Evolutionary conservation across 768 basidiomycete genomes (phyloP), one percentile per base, ranked within the genome.

Genomic region (Lentinula sp.): DNA sequence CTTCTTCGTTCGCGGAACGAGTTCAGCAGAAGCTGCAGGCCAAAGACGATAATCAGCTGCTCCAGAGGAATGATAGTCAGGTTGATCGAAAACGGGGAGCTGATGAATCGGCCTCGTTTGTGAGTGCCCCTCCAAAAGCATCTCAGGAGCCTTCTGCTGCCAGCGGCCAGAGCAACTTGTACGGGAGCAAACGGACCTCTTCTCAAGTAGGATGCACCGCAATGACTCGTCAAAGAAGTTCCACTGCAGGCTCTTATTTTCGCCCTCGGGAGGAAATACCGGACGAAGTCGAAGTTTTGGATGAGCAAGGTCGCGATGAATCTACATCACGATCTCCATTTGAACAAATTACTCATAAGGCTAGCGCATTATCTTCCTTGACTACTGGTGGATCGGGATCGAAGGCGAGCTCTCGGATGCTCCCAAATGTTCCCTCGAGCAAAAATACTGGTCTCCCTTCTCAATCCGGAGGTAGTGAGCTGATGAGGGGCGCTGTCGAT

Each of bases 1-100:
- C 70, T 18, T 74, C 78, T 18, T 74, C 75, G 4, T 82, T 85
- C 69, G 68, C 78, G 39, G 64, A 66, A 37, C 79, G 79, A 51
- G 75, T 80, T 4, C 75, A 77, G 59, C 74, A 79, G 57, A 81
- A 79, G 64, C 68, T 75, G 32, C 66, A 70, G 45, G 68, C 67
- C 45, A 33, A 43, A 39, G 45, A 57, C 13, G 57, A 59, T 12
- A 33, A 28, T 49, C 15, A 37, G 35, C 43, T 20, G 10, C 2
- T 28, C 10, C 41, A 48, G 18, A 36, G 20, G 18, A 16, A 43
- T 16, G n/a, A 43, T 7, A 7, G 23, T 23, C 23, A 7, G 20
- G 10, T 48, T 12, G 0, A 18, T 9, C 16, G 12, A 23, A 4
- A 6, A 12, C 46, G 12, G n/a, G 20, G 18, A 9, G 55, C 32